Evolutionary conservation across 352 stramenopile species (phyloP), one percentile per base, ranked within the genome.

Genomic region (Phytopythium montanum): DNA sequence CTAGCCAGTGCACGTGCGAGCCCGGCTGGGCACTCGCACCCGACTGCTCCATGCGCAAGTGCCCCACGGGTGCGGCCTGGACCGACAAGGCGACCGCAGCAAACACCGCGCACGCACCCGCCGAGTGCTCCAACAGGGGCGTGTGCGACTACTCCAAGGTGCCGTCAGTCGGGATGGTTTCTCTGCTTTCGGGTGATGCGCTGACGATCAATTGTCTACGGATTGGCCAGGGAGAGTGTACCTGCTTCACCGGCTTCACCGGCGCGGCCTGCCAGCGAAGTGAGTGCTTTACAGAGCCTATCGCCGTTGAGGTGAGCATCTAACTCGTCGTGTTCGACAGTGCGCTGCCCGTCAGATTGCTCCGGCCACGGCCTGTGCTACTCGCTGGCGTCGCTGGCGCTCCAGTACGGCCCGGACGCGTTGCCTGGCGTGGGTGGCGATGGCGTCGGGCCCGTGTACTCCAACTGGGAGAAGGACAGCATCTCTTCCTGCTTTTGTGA

Each of bases 401-500:
- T 82, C 12, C 50, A 76, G 46, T 87, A 88, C 39, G 77, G 80
- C 0, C 72, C 77, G 3, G 68, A 81, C 26, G 70, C 76, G 1
- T 31, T 68, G 3, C 65, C 77, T 44, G 60, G 65, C 1, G 48
- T 72, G 6, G 75, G 45, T 38, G 73, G 74, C 10, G 66, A 77
- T 23, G 81, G 80, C 5, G 39, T 79, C 14, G 84, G 78, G 2
- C 79, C 72, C 4, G 64, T 60, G 34, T 96, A 96, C 59, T 70
- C 70, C 0, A 96, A 96, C 66, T 96, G 88, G 88, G 88, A 96
- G 55, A 90, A 82, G 29, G 68, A 92, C 57, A 85, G 71, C 56
- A 79, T 94, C 57, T 85, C 75, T 5, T 66, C 69, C 8, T 97
- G 89, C 60, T 73, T 88, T 54, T 97, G 89, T 58, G 89, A 96